Base-by-base conservation (phyloP, 495 filamentous ascomycete genomes). In the Aspergillus nanangensis region DNA sequence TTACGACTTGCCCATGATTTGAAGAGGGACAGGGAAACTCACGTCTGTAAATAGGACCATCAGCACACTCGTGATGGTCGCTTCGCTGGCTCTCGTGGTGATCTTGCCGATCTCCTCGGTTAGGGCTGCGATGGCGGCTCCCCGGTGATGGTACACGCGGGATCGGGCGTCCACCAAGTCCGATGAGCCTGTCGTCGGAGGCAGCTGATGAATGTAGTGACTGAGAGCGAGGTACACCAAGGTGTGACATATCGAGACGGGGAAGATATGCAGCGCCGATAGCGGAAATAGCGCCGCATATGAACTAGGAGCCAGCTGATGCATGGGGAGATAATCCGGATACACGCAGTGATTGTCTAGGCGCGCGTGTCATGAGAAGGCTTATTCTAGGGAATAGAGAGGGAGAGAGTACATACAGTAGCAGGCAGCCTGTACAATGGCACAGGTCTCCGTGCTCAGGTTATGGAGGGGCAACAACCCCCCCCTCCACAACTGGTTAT, bases 181-280 rank as follows among this genome's bases (percentile, higher is more conserved):
- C 7, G n/a, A 29, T 24, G 11, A 14, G 15, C 4, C 19, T 11
- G 11, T 21, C 20, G 18, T 15, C n/a, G 7, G 22, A 22, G 13
- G 45, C 48, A 3, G 50, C 18, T 47, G 51, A 41, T 62, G 62
- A 11, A 63, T 55, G 21, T 53, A 45, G 31, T 65, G 63, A 42
- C 50, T 52, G n/a, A 65, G 36, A 4, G 52, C 47, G 48, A 67
- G 55, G 37, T 59, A 65, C n/a, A 62, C 27, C 48, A 63, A 52
- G 0, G 49, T 45, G 24, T 52, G 48, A 8, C 48, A 50, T 8
- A 67, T 39, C 33, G 61, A 56, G 19, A 52, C 48, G 1, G 62
- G 62, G 19, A 36, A 13, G 4, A 24, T 29, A 11, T 35, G 42
- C 11, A 45, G 18, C 20, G 21, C 32, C 31, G 13, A 25, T 3